A percentile compares a stretch with the other conserved stretches of the same genome.
Conservation (phyloP, 2,329 filamentous ascomycete species). For the Colletotrichum horii region DNA sequence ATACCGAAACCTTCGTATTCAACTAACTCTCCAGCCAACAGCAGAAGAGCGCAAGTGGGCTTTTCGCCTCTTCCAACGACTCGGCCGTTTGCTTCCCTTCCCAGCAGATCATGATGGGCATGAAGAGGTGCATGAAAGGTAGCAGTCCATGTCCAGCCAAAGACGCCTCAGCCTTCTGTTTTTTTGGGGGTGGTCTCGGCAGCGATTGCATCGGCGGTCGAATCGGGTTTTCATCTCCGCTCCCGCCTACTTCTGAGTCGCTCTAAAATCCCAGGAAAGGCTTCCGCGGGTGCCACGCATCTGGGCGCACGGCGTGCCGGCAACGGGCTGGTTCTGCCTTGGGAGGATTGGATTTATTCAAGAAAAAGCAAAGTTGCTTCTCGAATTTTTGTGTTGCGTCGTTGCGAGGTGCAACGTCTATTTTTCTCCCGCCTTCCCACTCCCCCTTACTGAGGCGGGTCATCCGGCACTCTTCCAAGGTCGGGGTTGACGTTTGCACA, state of each 20-base stretch:
- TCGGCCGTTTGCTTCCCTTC: background rate
- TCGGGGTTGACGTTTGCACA: background rate
- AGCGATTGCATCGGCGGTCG: slow-evolving; percentile 1
- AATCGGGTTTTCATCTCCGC: slow-evolving; percentile 12
- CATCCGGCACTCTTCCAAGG: background rate
- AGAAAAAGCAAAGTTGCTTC: background rate
- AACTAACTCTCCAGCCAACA: background rate
- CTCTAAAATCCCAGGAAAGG: background rate
- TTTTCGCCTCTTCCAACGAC: background rate
- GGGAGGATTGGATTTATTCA: background rate
- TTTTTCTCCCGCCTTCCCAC: background rate
- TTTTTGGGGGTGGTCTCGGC: background rate
- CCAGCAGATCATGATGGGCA: background rate
- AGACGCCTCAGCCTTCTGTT: background rate
- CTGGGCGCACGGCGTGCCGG: background rate
- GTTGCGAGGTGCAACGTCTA: background rate
- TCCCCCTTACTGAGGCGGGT: background rate
- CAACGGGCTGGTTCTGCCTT: background rate
- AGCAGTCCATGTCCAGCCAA: background rate
- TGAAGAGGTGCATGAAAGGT: background rate
- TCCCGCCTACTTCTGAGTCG: slow-evolving; percentile 2
- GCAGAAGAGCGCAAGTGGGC: background rate
- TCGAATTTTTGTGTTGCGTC: background rate
- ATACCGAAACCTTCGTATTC: background rate
- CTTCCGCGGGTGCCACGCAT: background rate